Base-by-base conservation (phyloP, 495 filamentous ascomycete genomes). In the Cetradonia linearis region DNA sequence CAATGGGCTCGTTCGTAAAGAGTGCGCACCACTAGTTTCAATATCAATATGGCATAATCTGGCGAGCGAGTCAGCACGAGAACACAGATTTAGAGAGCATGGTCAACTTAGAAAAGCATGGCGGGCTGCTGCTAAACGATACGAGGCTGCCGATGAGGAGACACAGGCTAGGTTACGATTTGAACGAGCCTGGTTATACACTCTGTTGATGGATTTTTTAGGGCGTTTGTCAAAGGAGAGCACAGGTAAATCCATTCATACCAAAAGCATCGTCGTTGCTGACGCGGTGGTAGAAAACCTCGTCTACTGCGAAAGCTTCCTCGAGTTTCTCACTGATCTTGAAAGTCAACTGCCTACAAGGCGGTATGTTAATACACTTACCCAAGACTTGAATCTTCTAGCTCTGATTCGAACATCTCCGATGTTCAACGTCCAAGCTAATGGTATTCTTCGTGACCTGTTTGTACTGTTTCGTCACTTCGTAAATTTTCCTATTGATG, bases 31-130 rank as follows among this genome's bases (percentile, higher is more conserved):
- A 13, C 76, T 99, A 42, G 92, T 99, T 46, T 91, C 89, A 1
- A 95, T 99, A 65, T 87, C 88, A 2, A 88, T 94, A 66, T 97
- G 93, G 93, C 88, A 96, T 65, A 92, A 95, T 66, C 73, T 99
- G 33, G 86, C 86, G 25, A 88, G 80, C 61, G 83, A 87, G 23
- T 73, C 78, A 33, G 81, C 82, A 44, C 78, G 88, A 61, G 84
- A 90, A 56, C 74, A 71, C 47, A 79, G 82, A 40, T 77, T 97
- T 53, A 81, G 86, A 37, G 83, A 87, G 62, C 79, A 82, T 37
- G 70, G 81, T 7, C 83, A 86, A 48, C 73, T 91, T 57, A 86
- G 81, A 68, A 97, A 96, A 70, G 86, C 89, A 37, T 99, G 93
- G 93, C 86, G 90, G 66, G 89, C 91, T 20, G 79, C 89, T 18